Conservation (phyloP, 208 protist genomes). For the Wallacemonas sp. region DNA sequence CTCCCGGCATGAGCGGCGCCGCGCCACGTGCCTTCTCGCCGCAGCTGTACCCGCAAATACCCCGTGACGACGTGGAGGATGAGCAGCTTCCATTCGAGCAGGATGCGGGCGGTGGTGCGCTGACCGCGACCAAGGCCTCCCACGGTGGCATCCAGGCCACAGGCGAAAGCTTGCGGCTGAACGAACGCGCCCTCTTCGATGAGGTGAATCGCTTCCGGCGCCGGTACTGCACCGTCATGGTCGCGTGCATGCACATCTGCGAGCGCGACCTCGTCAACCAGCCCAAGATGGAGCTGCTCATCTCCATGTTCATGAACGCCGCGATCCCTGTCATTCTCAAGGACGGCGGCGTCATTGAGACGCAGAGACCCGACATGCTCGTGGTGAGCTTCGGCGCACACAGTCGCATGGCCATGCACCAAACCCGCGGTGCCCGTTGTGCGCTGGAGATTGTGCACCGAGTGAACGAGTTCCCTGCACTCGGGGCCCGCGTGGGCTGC, state of each 20-base stretch:
- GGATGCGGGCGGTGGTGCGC: too few relatives aligned
- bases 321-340: conserved; percentile 44
- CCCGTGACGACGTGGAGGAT: not conserved
- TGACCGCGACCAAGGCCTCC: too few relatives aligned
- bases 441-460: conserved; percentile 42
- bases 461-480: not conserved
- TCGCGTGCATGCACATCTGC: conserved; percentile 39
- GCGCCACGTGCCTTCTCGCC: not conserved
- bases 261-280: conserved; percentile 23
- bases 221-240: conserved; percentile 45
- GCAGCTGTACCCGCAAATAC: not conserved
- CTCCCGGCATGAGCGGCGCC: too few relatives aligned
- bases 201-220: conserved; percentile 49
- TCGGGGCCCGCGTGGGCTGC: conserved; percentile 24
- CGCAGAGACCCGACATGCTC: conserved; percentile 50
- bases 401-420: conserved; percentile 48
- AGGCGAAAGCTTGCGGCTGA: conserved; percentile 19
- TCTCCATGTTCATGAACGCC: conserved; percentile 39
- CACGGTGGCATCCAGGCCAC: not conserved
- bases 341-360: conserved; percentile 60
- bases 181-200: conserved; percentile 39
- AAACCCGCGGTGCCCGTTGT: conserved; percentile 54
- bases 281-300: conserved; percentile 26
- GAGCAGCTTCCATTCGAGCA: conserved; percentile 4
- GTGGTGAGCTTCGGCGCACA: conserved; percentile 56